Conservation (phyloP, 106 monocot genomes). For the Dactylorhiza incarnata region DNA sequence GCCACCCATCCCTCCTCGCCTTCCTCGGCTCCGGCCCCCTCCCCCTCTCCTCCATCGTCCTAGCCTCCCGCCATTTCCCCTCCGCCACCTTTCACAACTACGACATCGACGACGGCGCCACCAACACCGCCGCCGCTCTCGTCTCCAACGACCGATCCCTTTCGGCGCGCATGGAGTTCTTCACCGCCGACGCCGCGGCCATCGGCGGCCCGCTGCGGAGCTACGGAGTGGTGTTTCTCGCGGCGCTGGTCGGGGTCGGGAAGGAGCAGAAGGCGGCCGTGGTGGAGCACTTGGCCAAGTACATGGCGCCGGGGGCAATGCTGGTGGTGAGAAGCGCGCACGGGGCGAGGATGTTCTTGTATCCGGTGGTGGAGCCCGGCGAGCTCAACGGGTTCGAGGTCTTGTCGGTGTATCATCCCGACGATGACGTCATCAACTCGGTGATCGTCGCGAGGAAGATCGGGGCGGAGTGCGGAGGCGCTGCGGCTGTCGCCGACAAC, state of each 20-base stretch:
- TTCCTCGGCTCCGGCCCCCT: constrained; percentile 81
- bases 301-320: constrained; percentile 61
- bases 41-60: constrained; percentile 53
- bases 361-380: constrained; percentile 56
- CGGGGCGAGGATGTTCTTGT: constrained; percentile 71
- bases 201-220: constrained; percentile 1
- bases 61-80: constrained; percentile 43
- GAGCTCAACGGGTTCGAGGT: constrained; percentile 57
- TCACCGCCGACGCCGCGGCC: constrained; percentile 34
- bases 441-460: constrained; percentile 62
- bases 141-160: constrained; percentile 34
- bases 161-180: constrained; percentile 43
- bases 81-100: constrained; percentile 50
- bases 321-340: constrained; percentile 76
- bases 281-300: constrained; percentile 44
- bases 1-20: constrained; percentile 26
- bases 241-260: constrained; percentile 63
- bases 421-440: constrained; percentile 80
- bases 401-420: constrained; percentile 54
- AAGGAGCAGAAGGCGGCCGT: constrained; percentile 45
- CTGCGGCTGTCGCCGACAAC: background rate
- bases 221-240: constrained; percentile 74
- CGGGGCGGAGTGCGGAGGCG: background rate
- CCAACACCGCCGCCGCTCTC: constrained; percentile 30
- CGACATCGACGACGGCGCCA: constrained; percentile 50